Evolutionary conservation across 2,329 filamentous ascomycete species (phyloP).

Genomic region (Neophaeococcomyces aloes): DNA sequence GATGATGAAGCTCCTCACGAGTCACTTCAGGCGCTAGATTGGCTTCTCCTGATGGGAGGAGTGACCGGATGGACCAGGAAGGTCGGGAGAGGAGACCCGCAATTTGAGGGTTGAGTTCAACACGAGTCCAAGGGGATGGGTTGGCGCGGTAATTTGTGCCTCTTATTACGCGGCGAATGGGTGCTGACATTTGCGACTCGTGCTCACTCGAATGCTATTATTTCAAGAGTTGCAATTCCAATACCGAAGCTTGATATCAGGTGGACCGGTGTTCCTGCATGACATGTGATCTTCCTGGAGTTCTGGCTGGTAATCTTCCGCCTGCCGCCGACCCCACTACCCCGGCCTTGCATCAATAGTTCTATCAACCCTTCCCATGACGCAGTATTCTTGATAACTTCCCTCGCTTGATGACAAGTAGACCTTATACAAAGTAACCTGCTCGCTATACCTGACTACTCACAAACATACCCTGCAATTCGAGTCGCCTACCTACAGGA

Average conservation of each 20-base stretch:
- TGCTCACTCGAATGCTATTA: neutral
- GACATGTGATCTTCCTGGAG: no score
- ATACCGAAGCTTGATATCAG: no score
- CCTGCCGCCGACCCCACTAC: neutral
- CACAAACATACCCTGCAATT: neutral
- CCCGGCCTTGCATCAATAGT: neutral
- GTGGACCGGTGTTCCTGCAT: no score
- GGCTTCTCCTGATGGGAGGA: conserved; percentile 43
- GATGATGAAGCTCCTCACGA: conserved; percentile 61
- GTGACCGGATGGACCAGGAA: conserved; percentile 71
- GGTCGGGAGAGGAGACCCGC: conserved; percentile 53
- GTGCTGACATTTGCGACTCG: neutral
- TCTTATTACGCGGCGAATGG: conserved; percentile 3
- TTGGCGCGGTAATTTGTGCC: conserved; percentile 1
- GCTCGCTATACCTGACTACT: neutral
- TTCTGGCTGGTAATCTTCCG: neutral
- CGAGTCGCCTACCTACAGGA: neutral
- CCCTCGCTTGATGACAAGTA: no score
- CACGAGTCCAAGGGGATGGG: neutral
- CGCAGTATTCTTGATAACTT: neutral
- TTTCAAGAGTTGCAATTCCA: no score
- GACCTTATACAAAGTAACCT: neutral
- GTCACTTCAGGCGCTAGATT: conserved; percentile 42
- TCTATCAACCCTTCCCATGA: neutral
- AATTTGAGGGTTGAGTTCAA: conserved; percentile 11